phyloP scores from a whole-genome alignment of 495 filamentous ascomycete genomes.

The Penicillium canariense region DNA sequence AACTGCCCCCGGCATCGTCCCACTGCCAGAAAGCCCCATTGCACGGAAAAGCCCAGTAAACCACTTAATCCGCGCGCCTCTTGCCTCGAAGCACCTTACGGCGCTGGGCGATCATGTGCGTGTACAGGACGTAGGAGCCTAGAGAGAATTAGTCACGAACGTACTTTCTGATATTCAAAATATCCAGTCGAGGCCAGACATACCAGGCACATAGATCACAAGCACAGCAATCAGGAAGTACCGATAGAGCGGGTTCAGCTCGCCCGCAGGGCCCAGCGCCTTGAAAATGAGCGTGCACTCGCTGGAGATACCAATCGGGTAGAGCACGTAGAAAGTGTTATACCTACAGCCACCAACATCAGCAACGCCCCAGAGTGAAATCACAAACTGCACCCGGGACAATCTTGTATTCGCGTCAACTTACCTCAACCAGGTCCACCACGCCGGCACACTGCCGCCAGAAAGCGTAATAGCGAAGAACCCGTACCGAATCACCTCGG shows the following conservation, averaged over 20 bases:
- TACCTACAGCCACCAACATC: conserved; percentile 51
- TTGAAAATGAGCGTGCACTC: conserved; percentile 75
- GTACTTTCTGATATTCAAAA: background rate
- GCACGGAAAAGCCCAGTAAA: background rate
- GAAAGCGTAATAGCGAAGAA: conserved; percentile 77
- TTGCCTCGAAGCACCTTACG: conserved; percentile 61
- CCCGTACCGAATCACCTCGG: conserved; percentile 84
- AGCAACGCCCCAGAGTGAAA: conserved; percentile 1
- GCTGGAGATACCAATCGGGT: conserved; percentile 84
- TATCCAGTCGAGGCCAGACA: conserved; percentile 21
- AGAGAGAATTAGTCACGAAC: conserved; percentile 18
- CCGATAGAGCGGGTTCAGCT: conserved; percentile 48
- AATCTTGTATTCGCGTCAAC: too few relatives aligned
- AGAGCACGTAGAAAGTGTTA: conserved; percentile 88
- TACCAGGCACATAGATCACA: conserved; percentile 78
- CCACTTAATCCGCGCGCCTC: conserved; percentile 25
- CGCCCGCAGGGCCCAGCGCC: conserved; percentile 58
- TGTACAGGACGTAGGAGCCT: conserved; percentile 87
- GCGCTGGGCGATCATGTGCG: conserved; percentile 90
- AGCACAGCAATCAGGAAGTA: conserved; percentile 62
- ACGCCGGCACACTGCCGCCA: conserved; percentile 54
- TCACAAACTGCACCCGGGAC: too few relatives aligned
- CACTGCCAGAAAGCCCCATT: background rate
- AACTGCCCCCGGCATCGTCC: background rate
- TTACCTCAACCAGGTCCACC: conserved; percentile 73